A percentile compares a stretch with the other conserved stretches of the same genome.
Evolutionary conservation across 345 rosid species (phyloP).

Genomic region (Aegle marmelos): DNA sequence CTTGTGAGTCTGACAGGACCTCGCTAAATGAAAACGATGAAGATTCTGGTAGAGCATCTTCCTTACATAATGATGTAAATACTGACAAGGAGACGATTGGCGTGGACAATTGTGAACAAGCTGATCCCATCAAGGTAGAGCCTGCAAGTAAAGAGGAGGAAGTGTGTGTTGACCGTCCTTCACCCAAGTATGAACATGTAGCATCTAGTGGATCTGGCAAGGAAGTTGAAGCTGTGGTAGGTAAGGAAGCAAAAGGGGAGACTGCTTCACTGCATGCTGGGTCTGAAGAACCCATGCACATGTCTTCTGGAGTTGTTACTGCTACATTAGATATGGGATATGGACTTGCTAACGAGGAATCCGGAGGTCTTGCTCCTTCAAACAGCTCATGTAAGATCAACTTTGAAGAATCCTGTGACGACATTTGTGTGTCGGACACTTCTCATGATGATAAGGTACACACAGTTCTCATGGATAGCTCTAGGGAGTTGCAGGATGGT

Average conservation of each 20-base stretch:
- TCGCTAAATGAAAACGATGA: neutral
- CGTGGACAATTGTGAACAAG: constrained; percentile 2
- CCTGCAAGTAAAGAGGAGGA: constrained; percentile 17
- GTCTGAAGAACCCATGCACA: constrained; percentile 13
- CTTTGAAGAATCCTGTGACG: constrained; percentile 18
- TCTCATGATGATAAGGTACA: constrained; percentile 23
- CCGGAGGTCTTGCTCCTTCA: constrained; percentile 7
- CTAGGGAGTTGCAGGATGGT: constrained; percentile 39
- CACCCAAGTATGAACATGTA: constrained; percentile 3
- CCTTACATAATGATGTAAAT: neutral
- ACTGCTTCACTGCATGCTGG: neutral
- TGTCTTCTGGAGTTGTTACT: constrained; percentile 13
- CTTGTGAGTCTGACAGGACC: constrained; percentile 6
- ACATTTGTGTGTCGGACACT: constrained; percentile 17
- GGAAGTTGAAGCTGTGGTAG: constrained; percentile 2
- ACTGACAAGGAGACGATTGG: constrained; percentile 14
- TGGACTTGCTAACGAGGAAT: constrained; percentile 9
- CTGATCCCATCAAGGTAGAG: constrained; percentile 4
- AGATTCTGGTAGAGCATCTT: constrained; percentile 1
- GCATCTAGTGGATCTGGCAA: neutral
- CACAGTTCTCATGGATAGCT: constrained; percentile 5
- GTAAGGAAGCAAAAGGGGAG: constrained; percentile 5
- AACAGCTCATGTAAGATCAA: constrained; percentile 10
- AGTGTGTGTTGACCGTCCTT: neutral
- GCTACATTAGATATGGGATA: neutral